Conservation (phyloP, 1,284 basidiomycete genomes). For the Sporisorium sorghi region DNA sequence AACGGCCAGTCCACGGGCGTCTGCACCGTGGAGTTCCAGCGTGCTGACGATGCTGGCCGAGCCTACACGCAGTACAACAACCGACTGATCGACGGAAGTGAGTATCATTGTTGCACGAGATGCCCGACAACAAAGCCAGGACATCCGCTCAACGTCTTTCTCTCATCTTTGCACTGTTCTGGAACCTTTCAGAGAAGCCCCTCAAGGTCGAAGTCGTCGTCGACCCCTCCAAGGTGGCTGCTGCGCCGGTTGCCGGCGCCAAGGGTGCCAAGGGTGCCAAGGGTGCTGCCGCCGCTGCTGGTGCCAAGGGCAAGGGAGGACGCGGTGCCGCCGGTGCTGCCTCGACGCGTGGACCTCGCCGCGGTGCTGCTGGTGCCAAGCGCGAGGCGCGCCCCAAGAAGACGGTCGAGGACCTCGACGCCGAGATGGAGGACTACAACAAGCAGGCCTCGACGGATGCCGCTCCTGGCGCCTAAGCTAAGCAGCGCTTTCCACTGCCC, state of each 20-base stretch:
- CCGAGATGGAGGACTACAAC: constrained; percentile 74
- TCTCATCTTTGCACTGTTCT: constrained; percentile 17
- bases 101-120: constrained; percentile 14
- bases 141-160: constrained; percentile 40
- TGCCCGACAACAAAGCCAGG: constrained; percentile 60
- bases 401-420: constrained; percentile 75
- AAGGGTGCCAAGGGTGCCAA: constrained; percentile 37
- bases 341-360: constrained; percentile 71
- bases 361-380: constrained; percentile 71
- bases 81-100: constrained; percentile 99
- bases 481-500: neutral
- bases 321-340: constrained; percentile 38
- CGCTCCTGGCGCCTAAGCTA: constrained; percentile 33
- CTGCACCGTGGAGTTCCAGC: constrained; percentile 86
- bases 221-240: constrained; percentile 78
- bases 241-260: constrained; percentile 40
- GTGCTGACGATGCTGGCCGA: constrained; percentile 88
- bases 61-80: constrained; percentile 96
- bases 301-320: constrained; percentile 32
- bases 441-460: constrained; percentile 54
- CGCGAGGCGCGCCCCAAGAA: constrained; percentile 72
- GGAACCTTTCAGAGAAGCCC: constrained; percentile 75
- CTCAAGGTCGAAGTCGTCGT: constrained; percentile 99
- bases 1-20: constrained; percentile 88
- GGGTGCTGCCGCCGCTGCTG: constrained; percentile 33